phyloP scores from a whole-genome alignment of 345 rosid species.

The Syzygium jambos region DNA sequence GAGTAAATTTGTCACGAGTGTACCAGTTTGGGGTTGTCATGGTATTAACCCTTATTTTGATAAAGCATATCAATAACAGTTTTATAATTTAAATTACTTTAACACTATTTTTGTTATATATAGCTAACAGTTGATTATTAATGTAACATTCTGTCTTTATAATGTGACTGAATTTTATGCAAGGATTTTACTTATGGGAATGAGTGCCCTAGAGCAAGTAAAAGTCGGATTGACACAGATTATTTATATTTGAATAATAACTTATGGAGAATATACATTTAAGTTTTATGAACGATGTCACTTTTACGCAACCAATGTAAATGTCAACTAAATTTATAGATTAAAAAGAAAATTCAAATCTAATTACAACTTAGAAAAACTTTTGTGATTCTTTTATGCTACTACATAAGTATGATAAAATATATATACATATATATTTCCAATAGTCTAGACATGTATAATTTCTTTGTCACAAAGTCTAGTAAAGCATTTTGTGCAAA shows the following conservation, averaged over 20 bases:
- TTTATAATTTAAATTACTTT: not conserved
- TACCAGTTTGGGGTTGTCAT: too few species aligned
- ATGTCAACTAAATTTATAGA: not conserved
- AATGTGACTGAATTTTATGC: not conserved
- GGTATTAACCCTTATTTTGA: not conserved
- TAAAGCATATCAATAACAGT: not conserved
- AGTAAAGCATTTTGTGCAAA: not conserved
- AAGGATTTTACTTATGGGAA: not conserved
- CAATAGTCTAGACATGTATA: not conserved
- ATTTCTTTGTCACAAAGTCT: not conserved
- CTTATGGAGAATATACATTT: not conserved
- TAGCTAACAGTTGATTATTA: not conserved
- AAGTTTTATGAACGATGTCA: not conserved
- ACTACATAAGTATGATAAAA: not conserved
- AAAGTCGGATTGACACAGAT: not conserved
- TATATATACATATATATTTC: not conserved
- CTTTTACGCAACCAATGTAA: not conserved
- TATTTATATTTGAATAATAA: not conserved
- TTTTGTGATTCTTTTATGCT: not conserved
- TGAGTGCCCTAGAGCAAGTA: not conserved
- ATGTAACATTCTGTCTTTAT: not conserved
- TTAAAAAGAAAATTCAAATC: not conserved
- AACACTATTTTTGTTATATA: not conserved
- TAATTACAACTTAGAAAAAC: not conserved
- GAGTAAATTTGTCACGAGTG: too few species aligned